A percentile compares a stretch with the other conserved stretches of the same genome.
Conservation (phyloP, 1,139 yeast species). For the Yamadazyma jaroonii region DNA sequence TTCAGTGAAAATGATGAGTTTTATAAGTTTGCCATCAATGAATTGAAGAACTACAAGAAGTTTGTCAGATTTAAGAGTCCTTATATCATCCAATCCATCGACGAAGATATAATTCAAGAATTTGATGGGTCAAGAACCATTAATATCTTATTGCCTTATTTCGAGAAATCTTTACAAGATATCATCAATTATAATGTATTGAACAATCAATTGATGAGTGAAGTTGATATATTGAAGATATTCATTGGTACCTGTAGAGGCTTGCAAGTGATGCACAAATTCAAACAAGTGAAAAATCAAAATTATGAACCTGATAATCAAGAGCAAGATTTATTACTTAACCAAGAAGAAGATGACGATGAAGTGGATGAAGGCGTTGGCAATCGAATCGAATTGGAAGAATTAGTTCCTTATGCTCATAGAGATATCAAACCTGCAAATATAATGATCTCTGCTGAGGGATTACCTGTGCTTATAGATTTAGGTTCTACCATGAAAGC, state of each 20-base stretch:
- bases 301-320: constrained; percentile 10
- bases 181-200: constrained; percentile 62
- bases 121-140: constrained; percentile 77
- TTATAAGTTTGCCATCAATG: constrained; percentile 63
- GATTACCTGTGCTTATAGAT: constrained; percentile 78
- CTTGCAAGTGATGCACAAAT: constrained; percentile 70
- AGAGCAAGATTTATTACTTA: constrained; percentile 33
- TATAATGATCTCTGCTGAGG: constrained; percentile 72
- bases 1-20: constrained; percentile 73
- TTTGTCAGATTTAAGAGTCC: constrained; percentile 56
- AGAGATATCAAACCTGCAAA: constrained; percentile 88
- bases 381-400: constrained; percentile 45
- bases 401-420: constrained; percentile 74
- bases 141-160: constrained; percentile 77
- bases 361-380: constrained; percentile 17
- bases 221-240: constrained; percentile 57
- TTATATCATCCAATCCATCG: constrained; percentile 66
- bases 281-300: constrained; percentile 28
- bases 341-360: constrained; percentile 28
- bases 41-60: constrained; percentile 70
- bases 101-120: constrained; percentile 69
- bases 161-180: constrained; percentile 72
- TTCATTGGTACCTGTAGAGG: constrained; percentile 75
- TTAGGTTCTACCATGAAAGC: constrained; percentile 79
- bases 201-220: constrained; percentile 51